phyloP scores from a whole-genome alignment of 2,329 filamentous ascomycete species.

The Blastomyces percursus region DNA sequence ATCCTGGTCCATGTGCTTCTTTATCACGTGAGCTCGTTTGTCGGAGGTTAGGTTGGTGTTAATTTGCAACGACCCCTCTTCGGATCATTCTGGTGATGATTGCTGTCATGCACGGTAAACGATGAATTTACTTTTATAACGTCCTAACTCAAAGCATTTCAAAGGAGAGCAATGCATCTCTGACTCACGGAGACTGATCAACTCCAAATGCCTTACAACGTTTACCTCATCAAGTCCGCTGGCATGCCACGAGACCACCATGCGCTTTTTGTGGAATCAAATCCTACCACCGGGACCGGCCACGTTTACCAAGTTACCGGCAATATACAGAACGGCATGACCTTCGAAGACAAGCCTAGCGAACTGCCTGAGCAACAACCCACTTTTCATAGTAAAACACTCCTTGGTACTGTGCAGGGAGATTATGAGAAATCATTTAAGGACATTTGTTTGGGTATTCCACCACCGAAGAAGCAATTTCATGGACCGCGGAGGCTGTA shows the following conservation, averaged over 20 bases:
- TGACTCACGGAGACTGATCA: neutral
- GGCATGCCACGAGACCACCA: slow-evolving; percentile 20
- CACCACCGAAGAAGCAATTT: slow-evolving; percentile 6
- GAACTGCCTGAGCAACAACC: slow-evolving; percentile 15
- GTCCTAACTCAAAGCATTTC: neutral
- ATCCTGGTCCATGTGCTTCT: neutral
- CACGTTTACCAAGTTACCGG: slow-evolving; percentile 21
- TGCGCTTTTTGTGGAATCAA: slow-evolving; percentile 19
- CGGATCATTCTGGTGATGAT: neutral
- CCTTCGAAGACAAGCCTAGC: slow-evolving; percentile 15
- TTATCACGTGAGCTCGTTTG: neutral
- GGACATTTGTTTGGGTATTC: neutral
- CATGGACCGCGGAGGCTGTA: neutral
- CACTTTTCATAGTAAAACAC: slow-evolving; percentile 12
- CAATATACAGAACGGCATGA: slow-evolving; percentile 24
- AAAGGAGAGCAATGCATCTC: neutral
- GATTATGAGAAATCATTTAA: neutral
- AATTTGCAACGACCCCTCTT: neutral
- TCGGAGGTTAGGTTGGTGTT: neutral
- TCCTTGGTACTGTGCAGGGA: slow-evolving; percentile 16
- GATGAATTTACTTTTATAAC: neutral
- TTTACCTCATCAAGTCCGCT: slow-evolving; percentile 15
- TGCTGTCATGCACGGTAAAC: neutral
- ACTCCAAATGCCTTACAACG: slow-evolving; percentile 13
- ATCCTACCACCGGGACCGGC: slow-evolving; percentile 12